These are phyloP conservation scores for Neurospora discreta DNA, from an alignment of 495 filamentous ascomycete species.

Conservation along the genomic window DNA sequence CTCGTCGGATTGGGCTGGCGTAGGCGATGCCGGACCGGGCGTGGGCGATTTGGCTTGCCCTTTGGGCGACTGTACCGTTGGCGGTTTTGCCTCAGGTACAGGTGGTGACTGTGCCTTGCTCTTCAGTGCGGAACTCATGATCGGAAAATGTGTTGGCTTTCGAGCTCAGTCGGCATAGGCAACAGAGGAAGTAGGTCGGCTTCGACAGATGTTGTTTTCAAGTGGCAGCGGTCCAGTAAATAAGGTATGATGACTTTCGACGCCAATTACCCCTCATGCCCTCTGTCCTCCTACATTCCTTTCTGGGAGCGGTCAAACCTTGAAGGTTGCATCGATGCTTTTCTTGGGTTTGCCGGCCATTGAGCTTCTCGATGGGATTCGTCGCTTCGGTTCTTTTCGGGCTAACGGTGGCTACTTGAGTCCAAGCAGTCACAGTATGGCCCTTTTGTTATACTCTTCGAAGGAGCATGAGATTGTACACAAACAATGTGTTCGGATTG, in stretches of 20 bases:
- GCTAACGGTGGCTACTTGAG: not conserved
- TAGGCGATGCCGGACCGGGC: not conserved
- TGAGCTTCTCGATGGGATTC: not conserved
- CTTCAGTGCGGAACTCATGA: not conserved
- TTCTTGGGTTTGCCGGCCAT: not conserved
- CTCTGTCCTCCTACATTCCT: not conserved
- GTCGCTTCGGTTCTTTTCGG: not conserved
- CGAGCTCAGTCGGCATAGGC: not conserved
- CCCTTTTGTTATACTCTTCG: not conserved
- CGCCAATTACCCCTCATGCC: not conserved
- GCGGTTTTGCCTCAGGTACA: not conserved
- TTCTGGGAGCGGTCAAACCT: not conserved
- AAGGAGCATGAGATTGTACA: not conserved
- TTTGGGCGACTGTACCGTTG: not conserved
- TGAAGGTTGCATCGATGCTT: not conserved
- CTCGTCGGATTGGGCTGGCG: not conserved
- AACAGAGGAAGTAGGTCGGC: not conserved
- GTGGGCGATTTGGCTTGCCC: not conserved
- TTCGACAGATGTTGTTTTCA: not conserved
- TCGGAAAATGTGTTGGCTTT: not conserved
- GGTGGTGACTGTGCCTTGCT: not conserved
- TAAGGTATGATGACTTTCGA: not conserved
- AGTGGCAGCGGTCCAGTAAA: not conserved
- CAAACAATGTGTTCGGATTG: not conserved
- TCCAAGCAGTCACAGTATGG: not conserved